phyloP scores from a whole-genome alignment of 306 rosid genomes.

The Gynostemma pentaphyllum region DNA sequence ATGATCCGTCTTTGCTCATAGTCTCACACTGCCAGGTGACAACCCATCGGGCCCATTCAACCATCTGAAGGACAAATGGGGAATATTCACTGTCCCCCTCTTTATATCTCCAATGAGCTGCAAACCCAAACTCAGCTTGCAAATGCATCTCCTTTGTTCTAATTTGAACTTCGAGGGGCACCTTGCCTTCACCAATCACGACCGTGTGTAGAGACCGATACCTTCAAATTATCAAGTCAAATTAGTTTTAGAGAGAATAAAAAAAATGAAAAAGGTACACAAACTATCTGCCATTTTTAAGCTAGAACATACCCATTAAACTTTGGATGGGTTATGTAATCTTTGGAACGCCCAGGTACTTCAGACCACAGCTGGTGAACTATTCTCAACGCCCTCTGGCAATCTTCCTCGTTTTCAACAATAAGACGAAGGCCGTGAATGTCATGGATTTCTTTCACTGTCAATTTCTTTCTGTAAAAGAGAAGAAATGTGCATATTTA shows the following conservation, averaged over 20 bases:
- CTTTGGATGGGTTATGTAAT: conserved; percentile 70
- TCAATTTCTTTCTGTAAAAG: conserved; percentile 60
- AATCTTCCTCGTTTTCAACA: conserved; percentile 80
- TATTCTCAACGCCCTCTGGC: conserved; percentile 56
- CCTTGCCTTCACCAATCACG: conserved; percentile 61
- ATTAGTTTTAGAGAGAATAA: background rate
- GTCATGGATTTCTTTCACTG: conserved; percentile 81
- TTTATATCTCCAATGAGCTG: conserved; percentile 99
- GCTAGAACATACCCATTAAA: conserved; percentile 62
- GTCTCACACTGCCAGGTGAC: conserved; percentile 94
- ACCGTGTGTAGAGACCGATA: conserved; percentile 86
- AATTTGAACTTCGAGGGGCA: conserved; percentile 85
- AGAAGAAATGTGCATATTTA: background rate
- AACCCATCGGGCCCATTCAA: conserved; percentile 97
- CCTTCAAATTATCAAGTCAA: conserved; percentile 25
- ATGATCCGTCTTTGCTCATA: conserved; percentile 62
- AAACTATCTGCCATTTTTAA: background rate
- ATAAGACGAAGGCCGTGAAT: conserved; percentile 87
- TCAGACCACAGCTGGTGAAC: conserved; percentile 77
- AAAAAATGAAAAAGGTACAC: conserved; percentile 4
- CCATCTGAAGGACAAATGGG: conserved; percentile 87
- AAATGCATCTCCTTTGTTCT: conserved; percentile 90
- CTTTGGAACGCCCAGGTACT: conserved; percentile 79
- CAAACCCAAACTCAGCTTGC: conserved; percentile 95
- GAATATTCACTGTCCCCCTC: conserved; percentile 86